Percentiles rank a stretch among this genome's conserved stretches.
phyloP scores from a whole-genome alignment of 495 filamentous ascomycete species.

The Podospora fimiseda region DNA sequence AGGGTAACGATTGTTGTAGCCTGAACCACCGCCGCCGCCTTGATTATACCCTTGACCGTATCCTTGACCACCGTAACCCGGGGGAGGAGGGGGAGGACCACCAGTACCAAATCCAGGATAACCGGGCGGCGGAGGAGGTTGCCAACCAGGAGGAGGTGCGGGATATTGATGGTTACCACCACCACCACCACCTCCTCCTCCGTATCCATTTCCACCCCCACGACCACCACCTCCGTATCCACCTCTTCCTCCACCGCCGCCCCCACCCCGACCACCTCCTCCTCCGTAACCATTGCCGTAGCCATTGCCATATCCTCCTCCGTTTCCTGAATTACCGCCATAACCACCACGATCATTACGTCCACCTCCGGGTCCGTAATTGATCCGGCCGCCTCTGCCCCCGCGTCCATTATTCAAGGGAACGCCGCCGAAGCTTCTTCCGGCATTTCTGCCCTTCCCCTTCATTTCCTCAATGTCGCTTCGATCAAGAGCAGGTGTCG shows the following conservation, averaged over 20 bases:
- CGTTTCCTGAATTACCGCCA: too few relatives aligned
- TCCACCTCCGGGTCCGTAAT: slow-evolving; percentile 32
- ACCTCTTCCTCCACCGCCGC: slow-evolving; percentile 18
- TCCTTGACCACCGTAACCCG: background rate
- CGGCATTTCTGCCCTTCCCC: slow-evolving; percentile 51
- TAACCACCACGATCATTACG: slow-evolving; percentile 17
- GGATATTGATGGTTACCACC: slow-evolving; percentile 10
- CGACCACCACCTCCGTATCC: slow-evolving; percentile 26
- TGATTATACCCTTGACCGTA: slow-evolving; percentile 3
- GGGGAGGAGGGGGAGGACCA: slow-evolving; percentile 9
- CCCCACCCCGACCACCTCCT: slow-evolving; percentile 6
- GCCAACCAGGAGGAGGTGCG: slow-evolving; percentile 5
- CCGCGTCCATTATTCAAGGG: slow-evolving; percentile 31
- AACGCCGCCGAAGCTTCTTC: slow-evolving; percentile 45
- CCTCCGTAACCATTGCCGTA: slow-evolving; percentile 17
- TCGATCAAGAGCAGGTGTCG: slow-evolving; percentile 60
- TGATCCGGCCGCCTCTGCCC: slow-evolving; percentile 32
- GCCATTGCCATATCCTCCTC: too few relatives aligned
- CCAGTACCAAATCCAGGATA: slow-evolving; percentile 13
- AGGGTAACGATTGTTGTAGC: slow-evolving; percentile 7
- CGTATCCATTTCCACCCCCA: slow-evolving; percentile 16
- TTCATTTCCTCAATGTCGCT: slow-evolving; percentile 66
- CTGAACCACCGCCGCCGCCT: slow-evolving; percentile 8
- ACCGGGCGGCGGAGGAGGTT: slow-evolving; percentile 11
- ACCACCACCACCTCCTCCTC: slow-evolving; percentile 18